A percentile compares a stretch with the other conserved stretches of the same genome.
These are phyloP conservation scores for Ophiocordyceps sinensis DNA, from an alignment of 2,329 filamentous ascomycete genomes.

Conservation along the genomic window DNA sequence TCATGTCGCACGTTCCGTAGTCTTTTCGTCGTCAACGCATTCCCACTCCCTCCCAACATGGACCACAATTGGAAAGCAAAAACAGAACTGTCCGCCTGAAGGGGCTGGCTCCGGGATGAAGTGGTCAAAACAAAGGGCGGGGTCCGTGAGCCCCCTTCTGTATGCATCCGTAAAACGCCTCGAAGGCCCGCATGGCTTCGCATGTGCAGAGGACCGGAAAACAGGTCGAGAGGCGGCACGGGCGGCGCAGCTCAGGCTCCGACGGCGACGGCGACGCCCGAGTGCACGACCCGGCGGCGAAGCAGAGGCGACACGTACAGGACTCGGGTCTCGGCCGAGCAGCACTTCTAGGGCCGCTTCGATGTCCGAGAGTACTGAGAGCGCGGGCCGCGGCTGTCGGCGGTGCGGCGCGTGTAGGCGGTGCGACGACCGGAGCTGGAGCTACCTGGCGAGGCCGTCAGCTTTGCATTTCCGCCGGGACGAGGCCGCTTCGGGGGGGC, in stretches of 20 bases:
- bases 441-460: constrained; percentile 23
- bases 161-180: neutral
- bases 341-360: constrained; percentile 7
- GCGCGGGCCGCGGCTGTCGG: constrained; percentile 15
- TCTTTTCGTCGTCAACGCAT: neutral
- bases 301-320: constrained; percentile 5
- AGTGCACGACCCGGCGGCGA: neutral
- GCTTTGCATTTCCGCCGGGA: neutral
- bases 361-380: constrained; percentile 17
- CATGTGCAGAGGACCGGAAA: neutral
- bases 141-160: neutral
- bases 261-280: neutral
- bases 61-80: neutral
- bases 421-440: constrained; percentile 30
- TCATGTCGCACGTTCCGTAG: neutral
- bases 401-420: constrained; percentile 16
- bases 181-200: neutral
- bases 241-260: neutral
- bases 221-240: neutral
- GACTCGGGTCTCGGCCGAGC: constrained; percentile 1
- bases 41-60: neutral
- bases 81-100: neutral
- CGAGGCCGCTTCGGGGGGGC: neutral
- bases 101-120: neutral
- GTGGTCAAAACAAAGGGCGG: neutral